Evolutionary conservation across 208 protist genomes (phyloP), one percentile per base, ranked within the genome.

Genomic region (Acanthamoeba healyi): DNA sequence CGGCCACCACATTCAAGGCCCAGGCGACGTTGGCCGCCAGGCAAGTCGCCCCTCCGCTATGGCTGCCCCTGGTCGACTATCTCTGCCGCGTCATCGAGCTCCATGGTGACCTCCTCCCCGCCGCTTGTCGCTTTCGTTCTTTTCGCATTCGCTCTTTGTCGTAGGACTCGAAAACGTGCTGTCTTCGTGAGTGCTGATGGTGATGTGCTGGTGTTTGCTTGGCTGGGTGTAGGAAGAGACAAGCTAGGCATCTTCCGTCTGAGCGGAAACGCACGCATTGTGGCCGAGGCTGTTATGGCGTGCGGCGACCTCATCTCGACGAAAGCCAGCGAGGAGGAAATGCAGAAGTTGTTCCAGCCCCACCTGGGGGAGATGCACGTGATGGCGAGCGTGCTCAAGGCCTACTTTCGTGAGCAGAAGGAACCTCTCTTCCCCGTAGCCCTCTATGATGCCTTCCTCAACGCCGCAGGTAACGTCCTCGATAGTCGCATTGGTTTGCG

Each of bases 371-470:
- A 79, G 26, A 9, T 79, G 32, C 36, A 79, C 70, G 17, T 34
- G 1, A 19, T 79, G 24, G 70, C 70, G 34, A 46, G 70, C 32
- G 70, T 79, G 32, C n/a, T 79, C 70, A 79, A 79, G 70, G 36
- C 70, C 36, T 79, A 79, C 70, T n/a, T 79, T 6, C 70, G 70
- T 19, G 70, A 79, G 22, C 70, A 79, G 70, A 46, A 24, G 2
- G 36, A 79, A 7, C 70, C 70, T 0, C 22, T 79, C 0, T 24
- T 79, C 0, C 70, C 70, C 0, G 0, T 9, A 0, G 0, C 70
- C 32, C 10, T 79, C 70, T 46, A 79, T 6, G 70, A 79, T 15
- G 12, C 70, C 1, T 79, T 79, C 36, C 0, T 79, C 5, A 1
- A 2, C 17, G 70, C 70, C 19, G 1, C 70, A n/a, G 70, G 70